Base-by-base conservation (phyloP, 2,329 filamentous ascomycete genomes). In the Penicillium sp. region DNA sequence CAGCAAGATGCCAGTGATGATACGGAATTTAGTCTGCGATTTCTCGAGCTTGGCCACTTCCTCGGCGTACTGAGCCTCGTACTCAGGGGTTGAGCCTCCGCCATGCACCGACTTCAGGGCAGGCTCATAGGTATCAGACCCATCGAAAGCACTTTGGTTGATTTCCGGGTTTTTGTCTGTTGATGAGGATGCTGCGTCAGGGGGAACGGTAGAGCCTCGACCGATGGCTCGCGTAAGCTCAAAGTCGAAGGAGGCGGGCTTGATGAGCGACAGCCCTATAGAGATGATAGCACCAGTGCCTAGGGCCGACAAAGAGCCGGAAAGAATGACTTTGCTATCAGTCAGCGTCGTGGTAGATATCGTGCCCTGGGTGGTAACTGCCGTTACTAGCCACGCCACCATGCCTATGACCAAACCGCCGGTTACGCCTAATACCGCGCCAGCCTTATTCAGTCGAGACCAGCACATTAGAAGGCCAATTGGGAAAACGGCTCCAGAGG, bases 311-410 rank as follows among this genome's bases (percentile, higher is more conserved):
- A 48, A 21, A 21, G 47, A 48, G 26, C 47, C 47, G 3, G 47
- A 14, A 33, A 48, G 47, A 16, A 48, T 48, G 4, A 48, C 47
- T 35, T 48, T 48, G 47, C 47, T 48, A 33, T 33, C 47, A 12
- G 47, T 48, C 47, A 48, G 18, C 23, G 47, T 48, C 11, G 47
- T 48, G 47, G 28, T 48, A 48, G 47, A 33, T 48, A 48, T 48
- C 8, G 28, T 21, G 47, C 47, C 47, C 28, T 48, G 47, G 1
- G 47, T 33, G 6, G 47, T 48, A 48, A 48, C 47, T 12, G 47
- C 47, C 21, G 47, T 48, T 3, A 48, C 47, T 23, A 48, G 28
- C 47, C 47, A 48, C 2, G 26, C 47, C 47, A 48, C 47, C 47
- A 48, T 48, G 28, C 47, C 47, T 20, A 48, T 48, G n/a, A 48